phyloP scores from a whole-genome alignment of 2,329 filamentous ascomycete species.

The Harringtonia lauricola region DNA sequence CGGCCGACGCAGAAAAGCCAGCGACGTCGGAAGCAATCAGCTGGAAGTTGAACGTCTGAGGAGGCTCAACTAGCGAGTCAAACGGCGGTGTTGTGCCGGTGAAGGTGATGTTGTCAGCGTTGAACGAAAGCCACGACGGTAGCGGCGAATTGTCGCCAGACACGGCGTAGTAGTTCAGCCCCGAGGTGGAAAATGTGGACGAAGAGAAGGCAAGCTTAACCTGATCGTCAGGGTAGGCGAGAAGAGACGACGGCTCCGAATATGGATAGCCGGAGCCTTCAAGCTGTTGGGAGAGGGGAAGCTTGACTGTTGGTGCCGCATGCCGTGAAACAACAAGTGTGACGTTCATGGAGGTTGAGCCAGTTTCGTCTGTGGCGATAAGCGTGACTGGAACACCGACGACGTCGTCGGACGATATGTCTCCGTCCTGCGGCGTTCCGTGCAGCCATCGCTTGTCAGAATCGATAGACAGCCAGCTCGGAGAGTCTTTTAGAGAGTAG shows the following conservation, averaged over 20 bases:
- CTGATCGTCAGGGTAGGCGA: conserved; percentile 38
- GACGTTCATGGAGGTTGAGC: conserved; percentile 51
- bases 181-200: conserved; percentile 51
- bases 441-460: conserved; percentile 51
- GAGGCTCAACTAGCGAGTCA: conserved; percentile 50
- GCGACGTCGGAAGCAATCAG: conserved; percentile 69
- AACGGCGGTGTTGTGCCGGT: conserved; percentile 58
- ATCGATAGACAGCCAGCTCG: conserved; percentile 67
- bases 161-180: conserved; percentile 64
- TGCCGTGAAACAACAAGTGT: conserved; percentile 60
- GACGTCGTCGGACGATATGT: conserved; percentile 32
- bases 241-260: conserved; percentile 48
- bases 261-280: conserved; percentile 40
- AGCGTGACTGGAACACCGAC: conserved; percentile 54
- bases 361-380: conserved; percentile 56
- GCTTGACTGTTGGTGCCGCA: conserved; percentile 38
- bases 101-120: conserved; percentile 52
- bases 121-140: conserved; percentile 76
- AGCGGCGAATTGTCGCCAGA: conserved; percentile 70
- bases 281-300: conserved; percentile 49
- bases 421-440: conserved; percentile 52
- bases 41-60: conserved; percentile 61
- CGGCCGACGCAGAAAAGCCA: conserved; percentile 59
- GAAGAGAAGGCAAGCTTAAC: conserved; percentile 43
- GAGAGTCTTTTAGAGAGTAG: conserved; percentile 56